Conservation (phyloP, 2,329 filamentous ascomycete species). For the Fusarium torulosum region DNA sequence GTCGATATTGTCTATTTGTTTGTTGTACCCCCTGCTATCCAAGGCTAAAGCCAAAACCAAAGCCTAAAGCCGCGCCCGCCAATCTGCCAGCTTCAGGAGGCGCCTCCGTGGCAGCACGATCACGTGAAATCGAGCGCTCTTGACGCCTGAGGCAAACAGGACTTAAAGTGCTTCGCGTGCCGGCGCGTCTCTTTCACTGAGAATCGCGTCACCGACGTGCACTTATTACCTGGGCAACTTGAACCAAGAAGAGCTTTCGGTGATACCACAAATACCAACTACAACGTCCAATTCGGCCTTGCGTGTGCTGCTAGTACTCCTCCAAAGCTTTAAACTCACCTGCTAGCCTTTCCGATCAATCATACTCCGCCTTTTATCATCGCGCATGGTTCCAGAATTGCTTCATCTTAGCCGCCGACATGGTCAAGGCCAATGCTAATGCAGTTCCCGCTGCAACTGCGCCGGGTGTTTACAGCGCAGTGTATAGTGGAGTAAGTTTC, state of each 20-base stretch:
- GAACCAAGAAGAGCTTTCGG: constrained; percentile 43
- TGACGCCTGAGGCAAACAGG: constrained; percentile 53
- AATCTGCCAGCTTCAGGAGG: constrained; percentile 48
- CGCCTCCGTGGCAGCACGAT: constrained; percentile 40
- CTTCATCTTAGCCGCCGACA: constrained; percentile 51
- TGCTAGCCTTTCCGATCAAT: constrained; percentile 3
- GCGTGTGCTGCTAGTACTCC: constrained; percentile 15
- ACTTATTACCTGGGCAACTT: constrained; percentile 49
- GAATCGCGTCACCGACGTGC: constrained; percentile 56
- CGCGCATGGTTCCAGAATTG: constrained; percentile 41
- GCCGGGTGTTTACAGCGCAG: constrained; percentile 74
- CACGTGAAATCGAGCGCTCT: constrained; percentile 48
- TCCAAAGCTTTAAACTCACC: constrained; percentile 2
- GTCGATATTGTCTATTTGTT: constrained; percentile 42
- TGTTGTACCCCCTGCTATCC: constrained; percentile 41
- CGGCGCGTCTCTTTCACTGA: constrained; percentile 53
- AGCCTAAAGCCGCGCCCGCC: constrained; percentile 38
- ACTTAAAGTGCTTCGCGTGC: constrained; percentile 56
- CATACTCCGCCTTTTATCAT: constrained; percentile 7
- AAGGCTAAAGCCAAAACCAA: constrained; percentile 14
- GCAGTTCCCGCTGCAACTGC: constrained; percentile 49
- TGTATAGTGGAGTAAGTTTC: constrained; percentile 74
- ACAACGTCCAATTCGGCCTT: constrained; percentile 28
- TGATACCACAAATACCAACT: constrained; percentile 22
- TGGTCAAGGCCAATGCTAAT: constrained; percentile 60